Evolutionary conservation across 176 grass and related monocot species (phyloP).

Genomic region (Carex pumila): DNA sequence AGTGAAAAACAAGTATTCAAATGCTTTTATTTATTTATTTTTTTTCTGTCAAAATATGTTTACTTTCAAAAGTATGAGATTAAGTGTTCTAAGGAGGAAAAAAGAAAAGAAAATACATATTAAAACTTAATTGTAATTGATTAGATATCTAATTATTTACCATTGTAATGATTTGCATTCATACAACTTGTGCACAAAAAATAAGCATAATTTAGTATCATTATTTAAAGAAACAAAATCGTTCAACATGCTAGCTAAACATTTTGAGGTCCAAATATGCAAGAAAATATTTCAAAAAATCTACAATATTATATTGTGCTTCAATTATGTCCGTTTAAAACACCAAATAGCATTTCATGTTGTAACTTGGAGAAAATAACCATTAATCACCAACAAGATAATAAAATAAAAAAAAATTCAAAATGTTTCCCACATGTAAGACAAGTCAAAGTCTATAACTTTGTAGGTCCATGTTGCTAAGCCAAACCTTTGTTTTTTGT

Average conservation of each 20-base stretch:
- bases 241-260: background rate
- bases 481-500: background rate
- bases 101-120: background rate
- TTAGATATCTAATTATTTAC: background rate
- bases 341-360: background rate
- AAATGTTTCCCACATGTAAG: constrained; percentile 17
- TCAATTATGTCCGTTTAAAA: background rate
- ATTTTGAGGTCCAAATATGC: background rate
- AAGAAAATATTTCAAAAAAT: background rate
- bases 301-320: background rate
- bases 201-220: background rate
- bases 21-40: too few species aligned
- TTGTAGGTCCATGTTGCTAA: background rate
- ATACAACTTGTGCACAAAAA: background rate
- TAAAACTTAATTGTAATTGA: background rate
- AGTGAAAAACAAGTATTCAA: too few species aligned
- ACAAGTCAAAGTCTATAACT: constrained; percentile 8
- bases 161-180: background rate
- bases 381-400: background rate
- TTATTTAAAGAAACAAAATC: background rate
- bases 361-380: background rate
- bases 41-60: background rate
- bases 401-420: background rate
- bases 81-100: background rate
- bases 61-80: background rate